Evolutionary conservation across 495 filamentous ascomycete species (phyloP), one percentile per base, ranked within the genome.

Genomic region (Pyrenula massariospora): DNA sequence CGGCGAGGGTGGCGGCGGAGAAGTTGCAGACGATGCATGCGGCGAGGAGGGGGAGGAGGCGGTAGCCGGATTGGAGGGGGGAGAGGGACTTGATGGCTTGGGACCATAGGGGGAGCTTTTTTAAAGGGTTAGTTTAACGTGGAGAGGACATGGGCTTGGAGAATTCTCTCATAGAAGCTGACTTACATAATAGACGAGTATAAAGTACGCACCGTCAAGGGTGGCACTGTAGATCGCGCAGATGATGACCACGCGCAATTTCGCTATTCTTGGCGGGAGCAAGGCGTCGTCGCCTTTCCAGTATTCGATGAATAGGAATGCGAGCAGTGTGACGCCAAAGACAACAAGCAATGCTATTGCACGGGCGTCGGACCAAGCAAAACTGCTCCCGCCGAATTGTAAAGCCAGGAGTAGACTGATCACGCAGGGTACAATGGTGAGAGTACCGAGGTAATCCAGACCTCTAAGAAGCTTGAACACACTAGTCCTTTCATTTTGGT

Each of bases 321-420:
- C 54, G 25, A 69, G 54, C 57, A 74, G 74, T 1, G 62, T 52
- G 15, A 59, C 49, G 10, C 58, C 64, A 24, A 66, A 69, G 10
- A 61, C 64, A 12, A 70, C 25, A 11, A 75, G 25, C 12, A 54
- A 59, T 3, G 63, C 72, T 54, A 63, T 65, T 21, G 69, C 58
- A n/a, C 57, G 61, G 1, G 56, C 57, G 54, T 58, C 51, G 12
- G 51, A 54, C 71, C 71, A 73, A 0, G 69, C 64, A 50, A 67
- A 63, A 0, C 55, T 62, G 10, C 52, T 25, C 0, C 72, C 70
- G 20, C 70, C 72, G 64, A 65, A 73, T 51, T 65, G 67, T 5
- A 75, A 60, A 0, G 70, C 71, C 2, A 75, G 59, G 2, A 73
- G 55, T 12, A 73, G 56, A 49, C 65, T 72, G 0, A 70, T 60